Conservation (phyloP, 768 basidiomycete species). For the Rhodotorula toruloides region DNA sequence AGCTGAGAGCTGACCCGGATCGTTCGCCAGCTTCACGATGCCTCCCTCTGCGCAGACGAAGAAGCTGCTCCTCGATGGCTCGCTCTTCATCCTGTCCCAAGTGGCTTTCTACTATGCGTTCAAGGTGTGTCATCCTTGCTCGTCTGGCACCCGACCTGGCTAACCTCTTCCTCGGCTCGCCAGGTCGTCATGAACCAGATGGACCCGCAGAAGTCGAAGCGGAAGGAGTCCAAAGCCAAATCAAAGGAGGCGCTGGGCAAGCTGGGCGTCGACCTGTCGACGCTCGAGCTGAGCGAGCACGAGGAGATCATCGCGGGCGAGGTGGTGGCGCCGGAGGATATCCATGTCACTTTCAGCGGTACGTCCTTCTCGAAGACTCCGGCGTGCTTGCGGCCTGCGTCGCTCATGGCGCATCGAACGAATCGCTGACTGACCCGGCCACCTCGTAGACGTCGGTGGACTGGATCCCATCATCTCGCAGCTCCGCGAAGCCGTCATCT, state of each 20-base stretch:
- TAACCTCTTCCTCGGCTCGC: background rate
- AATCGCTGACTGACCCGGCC: conserved; percentile 1
- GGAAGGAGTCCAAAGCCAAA: conserved; percentile 47
- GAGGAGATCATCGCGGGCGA: conserved; percentile 89
- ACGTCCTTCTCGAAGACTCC: too few relatives aligned
- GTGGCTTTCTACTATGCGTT: conserved; percentile 49
- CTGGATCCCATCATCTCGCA: conserved; percentile 83
- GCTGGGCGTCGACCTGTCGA: conserved; percentile 42
- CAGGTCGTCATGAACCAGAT: conserved; percentile 46
- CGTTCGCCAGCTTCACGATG: too few relatives aligned
- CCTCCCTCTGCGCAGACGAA: conserved; percentile 17
- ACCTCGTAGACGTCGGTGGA: conserved; percentile 72
- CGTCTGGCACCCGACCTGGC: background rate
- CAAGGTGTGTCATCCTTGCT: conserved; percentile 30
- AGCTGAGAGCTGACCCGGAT: too few relatives aligned
- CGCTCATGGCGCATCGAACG: background rate
- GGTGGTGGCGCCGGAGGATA: conserved; percentile 87
- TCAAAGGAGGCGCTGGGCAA: conserved; percentile 46
- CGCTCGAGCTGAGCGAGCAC: conserved; percentile 77
- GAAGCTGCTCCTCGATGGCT: conserved; percentile 29
- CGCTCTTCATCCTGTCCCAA: conserved; percentile 37
- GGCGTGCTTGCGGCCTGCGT: too few relatives aligned
- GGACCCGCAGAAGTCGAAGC: conserved; percentile 44
- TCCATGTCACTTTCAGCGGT: conserved; percentile 70
- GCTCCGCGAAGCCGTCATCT: conserved; percentile 91